Conservation (phyloP, 176 grass and related monocot species). For the Oryza coarctata region DNA sequence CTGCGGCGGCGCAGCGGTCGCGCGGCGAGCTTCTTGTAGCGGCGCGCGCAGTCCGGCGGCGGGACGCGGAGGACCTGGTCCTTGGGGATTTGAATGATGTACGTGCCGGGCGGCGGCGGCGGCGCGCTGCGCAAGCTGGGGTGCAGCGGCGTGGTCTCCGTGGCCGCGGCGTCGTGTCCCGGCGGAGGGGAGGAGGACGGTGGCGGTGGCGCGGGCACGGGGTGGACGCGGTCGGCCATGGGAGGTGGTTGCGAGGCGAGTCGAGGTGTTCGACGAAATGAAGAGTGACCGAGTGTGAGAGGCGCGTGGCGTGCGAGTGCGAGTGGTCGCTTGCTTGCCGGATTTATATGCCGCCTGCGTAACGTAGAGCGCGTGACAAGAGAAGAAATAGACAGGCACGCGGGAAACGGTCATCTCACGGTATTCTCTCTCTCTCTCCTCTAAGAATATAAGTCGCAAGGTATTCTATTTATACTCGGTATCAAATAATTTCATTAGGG, state of each 20-base stretch:
- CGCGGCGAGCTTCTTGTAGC: slow-evolving; percentile 41
- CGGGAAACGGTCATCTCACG: not conserved
- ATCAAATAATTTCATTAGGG: too few species aligned
- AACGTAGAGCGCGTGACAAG: not conserved
- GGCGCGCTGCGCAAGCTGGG: slow-evolving; percentile 15
- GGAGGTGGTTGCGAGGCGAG: not conserved
- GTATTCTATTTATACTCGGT: too few species aligned
- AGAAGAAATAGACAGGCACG: not conserved
- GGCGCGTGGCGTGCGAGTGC: too few species aligned
- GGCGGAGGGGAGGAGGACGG: not conserved
- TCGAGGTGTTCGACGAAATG: not conserved
- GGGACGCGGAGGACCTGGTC: slow-evolving; percentile 81
- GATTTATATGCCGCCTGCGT: not conserved
- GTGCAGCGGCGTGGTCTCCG: slow-evolving; percentile 31
- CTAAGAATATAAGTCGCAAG: too few species aligned
- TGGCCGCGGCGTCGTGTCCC: not conserved
- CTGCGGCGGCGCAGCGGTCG: slow-evolving; percentile 38
- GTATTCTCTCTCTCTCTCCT: too few species aligned
- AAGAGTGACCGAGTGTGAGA: not conserved
- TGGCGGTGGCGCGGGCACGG: not conserved
- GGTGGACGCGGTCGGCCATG: slow-evolving; percentile 57
- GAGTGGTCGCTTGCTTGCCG: not conserved
- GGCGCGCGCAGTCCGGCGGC: slow-evolving; percentile 55
- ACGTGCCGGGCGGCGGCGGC: slow-evolving; percentile 22
- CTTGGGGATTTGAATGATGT: slow-evolving; percentile 79